phyloP scores from a whole-genome alignment of 176 grass and related monocot species.

The Eragrostis nindensis region DNA sequence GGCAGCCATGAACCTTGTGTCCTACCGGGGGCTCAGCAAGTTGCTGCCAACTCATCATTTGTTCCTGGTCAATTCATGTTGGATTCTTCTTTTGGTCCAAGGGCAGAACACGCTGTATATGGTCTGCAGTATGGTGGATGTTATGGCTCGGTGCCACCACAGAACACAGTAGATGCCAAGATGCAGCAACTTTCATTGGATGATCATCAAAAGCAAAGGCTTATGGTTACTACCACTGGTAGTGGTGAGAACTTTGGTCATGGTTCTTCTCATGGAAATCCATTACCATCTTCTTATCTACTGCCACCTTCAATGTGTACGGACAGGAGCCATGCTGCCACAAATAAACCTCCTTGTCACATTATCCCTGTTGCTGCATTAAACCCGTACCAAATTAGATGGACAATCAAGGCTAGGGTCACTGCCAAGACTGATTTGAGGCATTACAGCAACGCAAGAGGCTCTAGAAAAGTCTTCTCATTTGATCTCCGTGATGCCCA shows the following conservation, averaged over 20 bases:
- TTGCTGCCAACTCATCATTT: constrained; percentile 30
- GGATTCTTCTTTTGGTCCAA: constrained; percentile 43
- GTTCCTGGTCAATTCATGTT: constrained; percentile 37
- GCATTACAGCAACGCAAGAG: constrained; percentile 43
- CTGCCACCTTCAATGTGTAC: constrained; percentile 58
- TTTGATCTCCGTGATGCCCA: constrained; percentile 85
- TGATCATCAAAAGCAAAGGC: constrained; percentile 66
- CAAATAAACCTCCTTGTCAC: constrained; percentile 59
- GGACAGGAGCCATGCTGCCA: constrained; percentile 63
- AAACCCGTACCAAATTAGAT: constrained; percentile 68
- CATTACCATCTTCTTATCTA: constrained; percentile 37
- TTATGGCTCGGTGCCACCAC: constrained; percentile 37
- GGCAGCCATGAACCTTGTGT: neutral
- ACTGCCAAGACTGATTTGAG: constrained; percentile 62
- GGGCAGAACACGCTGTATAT: neutral
- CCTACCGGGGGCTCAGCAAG: neutral
- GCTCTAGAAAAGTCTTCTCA: constrained; percentile 76
- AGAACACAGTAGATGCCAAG: constrained; percentile 40
- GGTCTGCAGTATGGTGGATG: constrained; percentile 24
- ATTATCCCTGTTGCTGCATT: constrained; percentile 68
- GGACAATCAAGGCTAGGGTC: constrained; percentile 97
- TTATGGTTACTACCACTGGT: constrained; percentile 43
- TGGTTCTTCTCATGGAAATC: constrained; percentile 45
- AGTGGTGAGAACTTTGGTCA: constrained; percentile 26
- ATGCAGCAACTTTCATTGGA: constrained; percentile 40